Percentiles rank a stretch among this genome's conserved stretches.
Conservation (phyloP, 1,284 basidiomycete species). For the Phellinidium pouzarii region DNA sequence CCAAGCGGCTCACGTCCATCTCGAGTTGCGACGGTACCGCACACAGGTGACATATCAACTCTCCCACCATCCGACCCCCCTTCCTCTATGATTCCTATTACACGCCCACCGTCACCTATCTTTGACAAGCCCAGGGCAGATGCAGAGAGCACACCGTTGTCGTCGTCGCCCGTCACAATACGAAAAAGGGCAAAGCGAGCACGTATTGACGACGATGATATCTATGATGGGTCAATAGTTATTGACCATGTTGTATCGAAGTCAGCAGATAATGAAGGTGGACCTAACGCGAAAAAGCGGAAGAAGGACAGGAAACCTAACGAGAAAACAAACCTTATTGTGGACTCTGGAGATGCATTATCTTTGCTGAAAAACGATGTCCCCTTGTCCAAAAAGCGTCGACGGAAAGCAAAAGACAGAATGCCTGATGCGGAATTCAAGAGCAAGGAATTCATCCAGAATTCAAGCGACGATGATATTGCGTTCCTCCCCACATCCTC, state of each 20-base stretch:
- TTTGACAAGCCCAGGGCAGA: conserved; percentile 6
- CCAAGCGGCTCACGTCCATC: conserved; percentile 6
- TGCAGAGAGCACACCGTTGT: conserved; percentile 22
- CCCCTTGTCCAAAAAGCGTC: conserved; percentile 3
- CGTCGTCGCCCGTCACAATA: conserved; percentile 25
- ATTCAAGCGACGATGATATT: conserved; percentile 20
- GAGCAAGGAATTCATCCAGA: conserved; percentile 22
- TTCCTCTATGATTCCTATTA: conserved; percentile 4
- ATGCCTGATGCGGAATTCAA: conserved; percentile 13
- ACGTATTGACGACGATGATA: conserved; percentile 16
- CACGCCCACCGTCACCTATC: conserved; percentile 23
- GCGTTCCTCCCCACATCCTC: conserved; percentile 5
- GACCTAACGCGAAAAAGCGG: conserved; percentile 22
- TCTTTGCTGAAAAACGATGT: neutral
- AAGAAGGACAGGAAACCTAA: conserved; percentile 14
- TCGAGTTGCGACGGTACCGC: conserved; percentile 21
- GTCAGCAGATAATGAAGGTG: conserved; percentile 9
- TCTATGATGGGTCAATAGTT: conserved; percentile 10
- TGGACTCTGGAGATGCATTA: conserved; percentile 11
- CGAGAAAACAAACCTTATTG: conserved; percentile 12
- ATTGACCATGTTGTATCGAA: conserved; percentile 19
- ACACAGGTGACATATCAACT: conserved; percentile 26
- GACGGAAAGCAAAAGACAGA: conserved; percentile 15
- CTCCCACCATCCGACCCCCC: conserved; percentile 30
- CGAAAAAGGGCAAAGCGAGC: conserved; percentile 26